These are phyloP conservation scores for Solanum chacoense DNA, from an alignment of 305 asterid species.

Conservation along the genomic window DNA sequence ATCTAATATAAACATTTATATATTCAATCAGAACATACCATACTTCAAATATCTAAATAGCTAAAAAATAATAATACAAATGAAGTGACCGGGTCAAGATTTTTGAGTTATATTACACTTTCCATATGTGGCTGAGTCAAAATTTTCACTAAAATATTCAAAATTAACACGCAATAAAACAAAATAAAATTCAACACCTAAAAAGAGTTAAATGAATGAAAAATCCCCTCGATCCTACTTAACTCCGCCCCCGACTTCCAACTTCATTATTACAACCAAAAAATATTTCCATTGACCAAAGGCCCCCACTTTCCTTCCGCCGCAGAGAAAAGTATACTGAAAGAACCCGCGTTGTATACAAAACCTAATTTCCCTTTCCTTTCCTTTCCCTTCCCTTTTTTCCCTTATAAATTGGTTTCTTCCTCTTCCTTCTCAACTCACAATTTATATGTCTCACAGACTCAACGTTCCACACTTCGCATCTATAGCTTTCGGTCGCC, in stretches of 20 bases:
- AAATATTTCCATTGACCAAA: not conserved
- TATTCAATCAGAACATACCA: not conserved
- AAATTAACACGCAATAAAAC: not conserved
- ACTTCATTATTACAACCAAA: not conserved
- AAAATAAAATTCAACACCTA: not conserved
- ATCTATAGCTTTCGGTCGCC: constrained; percentile 62
- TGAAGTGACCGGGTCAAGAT: not conserved
- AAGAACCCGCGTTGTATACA: not conserved
- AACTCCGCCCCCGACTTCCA: not conserved
- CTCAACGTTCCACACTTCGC: constrained; percentile 70
- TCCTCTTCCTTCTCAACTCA: not conserved
- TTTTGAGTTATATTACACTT: too few relatives aligned
- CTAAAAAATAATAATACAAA: not conserved
- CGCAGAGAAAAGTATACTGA: not conserved
- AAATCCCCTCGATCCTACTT: not conserved
- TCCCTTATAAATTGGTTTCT: constrained; percentile 23
- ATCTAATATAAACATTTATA: not conserved
- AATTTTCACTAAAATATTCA: too few relatives aligned
- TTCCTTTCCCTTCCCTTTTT: not conserved
- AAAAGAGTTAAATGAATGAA: not conserved
- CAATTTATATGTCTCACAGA: constrained; percentile 63
- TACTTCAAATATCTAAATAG: not conserved
- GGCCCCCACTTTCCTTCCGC: not conserved
- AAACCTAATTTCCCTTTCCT: constrained; percentile 2
- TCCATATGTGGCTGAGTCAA: too few relatives aligned